phyloP scores from a whole-genome alignment of 2,329 filamentous ascomycete genomes.

The Hypoxylon rubiginosum region DNA sequence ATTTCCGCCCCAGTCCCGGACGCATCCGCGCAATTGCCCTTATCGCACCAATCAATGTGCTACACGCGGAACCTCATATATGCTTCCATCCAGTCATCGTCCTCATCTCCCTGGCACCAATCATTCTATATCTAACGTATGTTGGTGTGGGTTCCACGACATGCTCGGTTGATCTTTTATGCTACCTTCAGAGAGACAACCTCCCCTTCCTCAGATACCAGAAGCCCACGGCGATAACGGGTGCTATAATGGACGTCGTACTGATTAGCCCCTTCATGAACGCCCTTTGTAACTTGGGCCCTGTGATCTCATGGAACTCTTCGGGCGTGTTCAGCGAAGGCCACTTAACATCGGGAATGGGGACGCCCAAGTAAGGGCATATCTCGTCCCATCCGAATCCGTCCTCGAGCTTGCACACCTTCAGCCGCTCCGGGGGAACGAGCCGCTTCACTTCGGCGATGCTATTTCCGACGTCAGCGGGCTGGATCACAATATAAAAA shows the following conservation, averaged over 20 bases:
- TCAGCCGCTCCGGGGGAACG: slow-evolving; percentile 46
- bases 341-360: slow-evolving; percentile 44
- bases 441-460: slow-evolving; percentile 49
- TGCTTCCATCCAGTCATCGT: background rate
- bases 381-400: slow-evolving; percentile 49
- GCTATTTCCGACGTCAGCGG: slow-evolving; percentile 31
- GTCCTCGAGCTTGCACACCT: slow-evolving; percentile 48
- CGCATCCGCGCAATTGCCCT: background rate
- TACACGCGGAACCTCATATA: background rate
- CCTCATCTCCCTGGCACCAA: background rate
- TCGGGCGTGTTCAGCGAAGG: slow-evolving; percentile 46
- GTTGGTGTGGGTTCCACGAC: background rate
- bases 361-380: slow-evolving; percentile 46
- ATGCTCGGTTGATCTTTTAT: background rate
- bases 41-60: background rate
- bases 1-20: background rate
- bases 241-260: slow-evolving; percentile 37
- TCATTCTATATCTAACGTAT: background rate
- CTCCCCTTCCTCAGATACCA: slow-evolving; percentile 39
- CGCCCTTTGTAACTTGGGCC: slow-evolving; percentile 46
- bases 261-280: slow-evolving; percentile 47
- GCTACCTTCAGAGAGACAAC: slow-evolving; percentile 24
- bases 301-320: slow-evolving; percentile 39
- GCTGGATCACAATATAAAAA: background rate
- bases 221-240: slow-evolving; percentile 36